Evolutionary conservation across 2,329 filamentous ascomycete species (phyloP).

Genomic region (Chalaropsis ovoidea): DNA sequence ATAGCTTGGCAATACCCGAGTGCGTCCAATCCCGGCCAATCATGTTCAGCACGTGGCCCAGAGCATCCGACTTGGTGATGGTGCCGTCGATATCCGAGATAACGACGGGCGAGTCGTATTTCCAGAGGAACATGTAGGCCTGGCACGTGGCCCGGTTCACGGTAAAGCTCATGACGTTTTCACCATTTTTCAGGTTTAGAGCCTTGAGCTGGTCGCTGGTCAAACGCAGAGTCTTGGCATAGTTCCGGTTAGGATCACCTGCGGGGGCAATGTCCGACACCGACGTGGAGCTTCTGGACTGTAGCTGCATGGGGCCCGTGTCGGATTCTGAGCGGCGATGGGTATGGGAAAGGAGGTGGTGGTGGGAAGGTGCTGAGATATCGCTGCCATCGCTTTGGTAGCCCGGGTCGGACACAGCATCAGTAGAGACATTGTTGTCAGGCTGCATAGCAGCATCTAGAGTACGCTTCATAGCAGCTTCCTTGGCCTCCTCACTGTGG

Average conservation of each 20-base stretch:
- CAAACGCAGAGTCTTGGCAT: constrained; percentile 88
- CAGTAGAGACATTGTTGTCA: constrained; percentile 49
- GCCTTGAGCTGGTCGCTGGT: constrained; percentile 92
- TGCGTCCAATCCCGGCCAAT: constrained; percentile 98
- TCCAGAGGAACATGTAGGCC: constrained; percentile 91
- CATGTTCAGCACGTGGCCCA: constrained; percentile 91
- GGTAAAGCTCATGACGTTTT: constrained; percentile 90
- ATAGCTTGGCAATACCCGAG: constrained; percentile 89
- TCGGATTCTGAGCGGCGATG: constrained; percentile 61
- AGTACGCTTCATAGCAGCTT: constrained; percentile 63
- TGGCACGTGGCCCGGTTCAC: constrained; percentile 90
- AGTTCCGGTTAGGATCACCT: constrained; percentile 70
- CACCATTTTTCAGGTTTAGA: constrained; percentile 69
- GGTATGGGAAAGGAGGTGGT: constrained; percentile 27
- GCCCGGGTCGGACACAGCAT: constrained; percentile 82
- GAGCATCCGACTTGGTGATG: constrained; percentile 92
- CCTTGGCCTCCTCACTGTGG: constrained; percentile 91
- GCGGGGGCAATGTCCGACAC: constrained; percentile 55
- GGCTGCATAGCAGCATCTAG: constrained; percentile 43
- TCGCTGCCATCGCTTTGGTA: constrained; percentile 86
- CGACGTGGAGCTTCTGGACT: constrained; percentile 35
- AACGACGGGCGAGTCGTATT: constrained; percentile 80
- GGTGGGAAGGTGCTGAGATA: constrained; percentile 28
- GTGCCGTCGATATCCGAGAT: constrained; percentile 98
- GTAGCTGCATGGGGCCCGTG: constrained; percentile 43